Evolutionary conservation across 1,284 basidiomycete genomes (phyloP).

Genomic region (Malassezia globosa): DNA sequence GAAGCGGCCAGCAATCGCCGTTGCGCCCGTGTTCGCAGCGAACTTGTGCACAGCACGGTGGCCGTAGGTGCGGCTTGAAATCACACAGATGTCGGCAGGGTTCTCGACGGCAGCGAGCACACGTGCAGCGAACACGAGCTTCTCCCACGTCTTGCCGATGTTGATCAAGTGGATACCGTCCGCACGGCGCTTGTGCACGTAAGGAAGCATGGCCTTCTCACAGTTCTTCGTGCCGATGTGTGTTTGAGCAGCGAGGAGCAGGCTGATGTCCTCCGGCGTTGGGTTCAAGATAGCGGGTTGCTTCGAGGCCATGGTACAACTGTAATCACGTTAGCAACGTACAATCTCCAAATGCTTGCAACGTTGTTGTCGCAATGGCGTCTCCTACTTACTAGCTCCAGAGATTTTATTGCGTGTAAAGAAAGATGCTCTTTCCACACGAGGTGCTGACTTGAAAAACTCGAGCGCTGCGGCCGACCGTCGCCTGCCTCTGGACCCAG

Average conservation of each 20-base stretch:
- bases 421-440: slow-evolving; percentile 1
- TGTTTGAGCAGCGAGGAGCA: slow-evolving; percentile 85
- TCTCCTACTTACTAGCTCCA: slow-evolving; percentile 11
- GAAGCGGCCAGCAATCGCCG: slow-evolving; percentile 97
- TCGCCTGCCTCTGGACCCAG: too few species aligned
- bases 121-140: slow-evolving; percentile 54
- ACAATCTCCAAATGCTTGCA: too few species aligned
- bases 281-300: slow-evolving; percentile 82
- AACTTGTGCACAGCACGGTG: slow-evolving; percentile 98
- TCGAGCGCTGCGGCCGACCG: too few species aligned
- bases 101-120: slow-evolving; percentile 63
- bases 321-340: too few species aligned
- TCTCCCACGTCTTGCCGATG: slow-evolving; percentile 99
- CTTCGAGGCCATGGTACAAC: slow-evolving; percentile 52
- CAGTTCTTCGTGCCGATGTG: slow-evolving; percentile 85
- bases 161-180: slow-evolving; percentile 96
- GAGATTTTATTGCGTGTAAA: slow-evolving; percentile 16
- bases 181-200: slow-evolving; percentile 90
- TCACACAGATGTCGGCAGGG: slow-evolving; percentile 93
- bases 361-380: too few species aligned
- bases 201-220: slow-evolving; percentile 95
- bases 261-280: slow-evolving; percentile 92
- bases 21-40: slow-evolving; percentile 92
- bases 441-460: too few species aligned
- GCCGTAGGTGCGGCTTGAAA: slow-evolving; percentile 93